Conservation (phyloP, 2,329 filamentous ascomycete genomes). For the Trichoderma oligosporum region DNA sequence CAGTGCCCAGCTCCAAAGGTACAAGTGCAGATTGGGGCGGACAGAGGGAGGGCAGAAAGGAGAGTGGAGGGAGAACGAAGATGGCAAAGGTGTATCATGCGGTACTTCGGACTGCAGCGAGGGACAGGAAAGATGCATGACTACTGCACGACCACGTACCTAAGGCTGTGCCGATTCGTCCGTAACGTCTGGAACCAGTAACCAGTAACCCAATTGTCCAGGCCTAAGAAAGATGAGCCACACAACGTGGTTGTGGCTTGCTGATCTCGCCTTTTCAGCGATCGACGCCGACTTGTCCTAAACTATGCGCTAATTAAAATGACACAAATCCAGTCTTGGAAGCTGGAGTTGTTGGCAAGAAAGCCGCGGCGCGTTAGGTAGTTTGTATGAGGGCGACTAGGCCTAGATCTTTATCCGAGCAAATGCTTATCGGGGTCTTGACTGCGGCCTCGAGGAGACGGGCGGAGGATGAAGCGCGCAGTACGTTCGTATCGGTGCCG, state of each 20-base stretch:
- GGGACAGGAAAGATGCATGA: slow-evolving; percentile 12
- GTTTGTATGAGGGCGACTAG: slow-evolving; percentile 6
- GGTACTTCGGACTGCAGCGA: slow-evolving; percentile 9
- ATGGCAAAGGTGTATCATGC: slow-evolving; percentile 1
- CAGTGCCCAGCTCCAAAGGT: background rate
- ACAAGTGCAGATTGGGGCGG: background rate
- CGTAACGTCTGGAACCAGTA: slow-evolving; percentile 17
- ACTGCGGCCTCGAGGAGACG: slow-evolving; percentile 8
- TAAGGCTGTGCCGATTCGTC: slow-evolving; percentile 18
- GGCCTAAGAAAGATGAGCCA: slow-evolving; percentile 6
- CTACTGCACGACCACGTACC: slow-evolving; percentile 20
- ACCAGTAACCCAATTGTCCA: slow-evolving; percentile 5
- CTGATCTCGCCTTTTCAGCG: slow-evolving; percentile 20
- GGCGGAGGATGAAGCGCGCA: slow-evolving; percentile 10
- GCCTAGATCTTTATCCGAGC: slow-evolving; percentile 14
- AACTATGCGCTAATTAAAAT: slow-evolving; percentile 21
- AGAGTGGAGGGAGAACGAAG: background rate
- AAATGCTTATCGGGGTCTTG: slow-evolving; percentile 11
- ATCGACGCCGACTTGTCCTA: slow-evolving; percentile 19
- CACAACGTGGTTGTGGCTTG: slow-evolving; percentile 21
- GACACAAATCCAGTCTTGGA: slow-evolving; percentile 10
- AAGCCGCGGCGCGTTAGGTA: slow-evolving; percentile 14
- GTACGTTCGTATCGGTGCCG: background rate
- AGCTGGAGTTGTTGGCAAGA: slow-evolving; percentile 13
- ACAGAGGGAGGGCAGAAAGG: background rate